phyloP scores from a whole-genome alignment of 2,329 filamentous ascomycete genomes.

The Trichoderma sp. region DNA sequence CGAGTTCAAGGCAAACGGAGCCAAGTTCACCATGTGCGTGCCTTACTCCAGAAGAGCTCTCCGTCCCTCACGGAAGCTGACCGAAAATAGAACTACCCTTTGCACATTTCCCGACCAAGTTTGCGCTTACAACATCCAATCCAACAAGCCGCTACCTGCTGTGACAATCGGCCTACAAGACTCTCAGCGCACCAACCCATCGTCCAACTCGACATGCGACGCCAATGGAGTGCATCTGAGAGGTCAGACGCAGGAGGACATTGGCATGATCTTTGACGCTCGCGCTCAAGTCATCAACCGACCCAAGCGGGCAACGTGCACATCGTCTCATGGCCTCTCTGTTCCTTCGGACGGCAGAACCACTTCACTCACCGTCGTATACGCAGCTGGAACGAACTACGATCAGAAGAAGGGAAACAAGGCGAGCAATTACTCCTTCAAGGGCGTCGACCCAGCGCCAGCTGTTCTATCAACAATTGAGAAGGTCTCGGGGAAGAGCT shows the following conservation, averaged over 20 bases:
- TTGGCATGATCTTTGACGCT: conserved; percentile 24
- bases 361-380: conserved; percentile 35
- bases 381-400: conserved; percentile 50
- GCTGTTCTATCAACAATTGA: conserved; percentile 42
- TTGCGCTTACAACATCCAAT: conserved; percentile 32
- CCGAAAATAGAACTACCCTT: conserved; percentile 36
- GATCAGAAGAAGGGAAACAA: conserved; percentile 53
- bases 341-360: conserved; percentile 15
- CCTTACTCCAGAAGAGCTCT: not conserved
- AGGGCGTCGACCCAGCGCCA: conserved; percentile 48
- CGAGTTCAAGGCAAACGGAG: conserved; percentile 17
- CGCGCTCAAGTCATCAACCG: conserved; percentile 16
- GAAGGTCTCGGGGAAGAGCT: conserved; percentile 40
- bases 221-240: conserved; percentile 18
- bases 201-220: conserved; percentile 31
- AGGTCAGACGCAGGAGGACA: conserved; percentile 12
- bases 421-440: conserved; percentile 50
- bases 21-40: conserved; percentile 31
- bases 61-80: not conserved
- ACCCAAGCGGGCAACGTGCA: not conserved
- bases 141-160: conserved; percentile 40
- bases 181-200: conserved; percentile 33
- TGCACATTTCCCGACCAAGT: conserved; percentile 49
- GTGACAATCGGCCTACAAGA: conserved; percentile 50
- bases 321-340: conserved; percentile 35